phyloP scores from a whole-genome alignment of 129 eudicot genomes.

The Gnaphalium uliginosum region DNA sequence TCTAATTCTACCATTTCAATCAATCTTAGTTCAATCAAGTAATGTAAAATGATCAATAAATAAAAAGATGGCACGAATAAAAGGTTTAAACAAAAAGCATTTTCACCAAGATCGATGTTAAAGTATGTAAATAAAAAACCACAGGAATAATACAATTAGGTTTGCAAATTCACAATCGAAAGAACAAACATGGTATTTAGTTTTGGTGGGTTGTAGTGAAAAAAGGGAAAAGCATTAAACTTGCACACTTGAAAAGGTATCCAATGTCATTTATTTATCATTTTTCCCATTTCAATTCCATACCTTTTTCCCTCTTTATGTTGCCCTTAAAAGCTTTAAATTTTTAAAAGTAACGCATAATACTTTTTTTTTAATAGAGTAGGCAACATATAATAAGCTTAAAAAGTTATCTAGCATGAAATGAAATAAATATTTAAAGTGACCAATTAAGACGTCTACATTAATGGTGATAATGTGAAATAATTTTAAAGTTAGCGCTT shows the following conservation, averaged over 20 bases:
- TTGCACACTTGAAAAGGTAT: slow-evolving; percentile 38
- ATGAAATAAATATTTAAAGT: no score
- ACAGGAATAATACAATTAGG: not conserved
- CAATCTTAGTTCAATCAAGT: not conserved
- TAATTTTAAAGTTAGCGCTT: no score
- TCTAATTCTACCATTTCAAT: no score
- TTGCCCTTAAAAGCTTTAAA: not conserved
- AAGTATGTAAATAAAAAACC: slow-evolving; percentile 1
- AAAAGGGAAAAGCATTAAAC: slow-evolving; percentile 36
- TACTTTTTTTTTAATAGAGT: not conserved
- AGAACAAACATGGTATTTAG: slow-evolving; percentile 3
- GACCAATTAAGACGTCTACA: no score
- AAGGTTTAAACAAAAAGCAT: slow-evolving; percentile 11
- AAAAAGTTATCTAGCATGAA: not conserved
- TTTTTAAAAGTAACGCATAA: slow-evolving; percentile 11
- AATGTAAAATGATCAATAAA: not conserved
- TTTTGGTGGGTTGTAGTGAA: slow-evolving; percentile 26
- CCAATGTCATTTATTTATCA: slow-evolving; percentile 42
- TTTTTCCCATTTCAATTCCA: slow-evolving; percentile 32
- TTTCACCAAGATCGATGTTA: not conserved
- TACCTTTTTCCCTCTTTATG: slow-evolving; percentile 30
- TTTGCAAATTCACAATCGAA: slow-evolving; percentile 9
- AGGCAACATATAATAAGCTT: not conserved
- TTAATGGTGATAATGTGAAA: no score
- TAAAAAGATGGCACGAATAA: not conserved